Evolutionary conservation across 192 early-diverging fungal genomes (phyloP), one percentile per base, ranked within the genome.

Genomic region (Phlyctochytrium bullatum): DNA sequence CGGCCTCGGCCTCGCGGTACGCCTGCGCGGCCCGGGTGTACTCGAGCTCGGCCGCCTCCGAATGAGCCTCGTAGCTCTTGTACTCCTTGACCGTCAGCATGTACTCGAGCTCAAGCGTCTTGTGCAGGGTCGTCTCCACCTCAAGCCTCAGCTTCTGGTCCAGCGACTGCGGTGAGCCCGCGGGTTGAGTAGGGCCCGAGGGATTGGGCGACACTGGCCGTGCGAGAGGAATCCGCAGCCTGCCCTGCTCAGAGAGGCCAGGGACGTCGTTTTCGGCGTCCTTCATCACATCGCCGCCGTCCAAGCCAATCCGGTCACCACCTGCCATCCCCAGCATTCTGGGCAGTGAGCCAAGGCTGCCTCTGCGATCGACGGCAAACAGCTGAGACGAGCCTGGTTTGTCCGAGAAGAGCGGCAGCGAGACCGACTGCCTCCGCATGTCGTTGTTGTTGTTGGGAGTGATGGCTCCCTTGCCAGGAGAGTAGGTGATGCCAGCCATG

Each of bases 101-200:
- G 54, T 66, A 47, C 47, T 72, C 70, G 23, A 72, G 58, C 34
- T 72, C 63, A 20, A 72, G 70, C 6, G 70, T 72, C 40, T 72
- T 72, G 58, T 72, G 62, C 54, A 72, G 56, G n/a, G 70, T 72
- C 17, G 54, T 29, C 2, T 63, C 70, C 30, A 72, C 70, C 61
- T 72, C 63, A 17, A 36, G 50, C 31, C 70, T 62, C 2, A 57
- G 27, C 20, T 25, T 10, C 6, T 57, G 54, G 27, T 57, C 54
- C 6, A 47, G 6, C 14, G 54, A 57, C 25, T 14, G 20, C 12
- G 54, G 54, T 10, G 54, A 28, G 6, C 12, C 25, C 14, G 54
- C 20, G 6, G 27, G 10, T 28, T 57, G 54, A 6, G 16, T 10
- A 6, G 54, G 25, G 20, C 4, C 12, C 14, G 54, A 57, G 54